Evolutionary conservation across 169 alveolate genomes (phyloP).

Genomic region (Plasmodium malariae): DNA sequence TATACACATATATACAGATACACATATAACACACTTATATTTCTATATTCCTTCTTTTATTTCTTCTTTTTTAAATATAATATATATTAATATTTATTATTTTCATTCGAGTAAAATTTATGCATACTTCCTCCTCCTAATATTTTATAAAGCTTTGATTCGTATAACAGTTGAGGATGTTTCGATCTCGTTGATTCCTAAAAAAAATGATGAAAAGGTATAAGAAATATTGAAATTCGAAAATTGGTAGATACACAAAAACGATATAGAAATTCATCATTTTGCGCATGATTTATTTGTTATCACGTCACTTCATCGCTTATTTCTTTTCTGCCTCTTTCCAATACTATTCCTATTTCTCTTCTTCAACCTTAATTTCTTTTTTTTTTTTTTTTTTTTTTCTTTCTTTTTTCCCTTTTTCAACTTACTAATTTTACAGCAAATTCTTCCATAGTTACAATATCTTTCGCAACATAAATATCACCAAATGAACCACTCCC

Average conservation of each 20-base stretch:
- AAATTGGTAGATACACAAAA: too few relatives aligned
- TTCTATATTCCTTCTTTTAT: constrained; percentile 4
- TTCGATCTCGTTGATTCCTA: constrained; percentile 95
- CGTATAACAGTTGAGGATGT: constrained; percentile 97
- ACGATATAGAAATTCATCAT: too few relatives aligned
- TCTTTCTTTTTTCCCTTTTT: constrained; percentile 8
- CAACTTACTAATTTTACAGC: constrained; percentile 94
- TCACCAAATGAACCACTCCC: constrained; percentile 99
- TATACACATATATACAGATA: not conserved
- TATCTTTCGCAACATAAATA: constrained; percentile 95
- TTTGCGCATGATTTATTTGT: too few relatives aligned
- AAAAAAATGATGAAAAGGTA: constrained; percentile 82
- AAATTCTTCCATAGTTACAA: constrained; percentile 96
- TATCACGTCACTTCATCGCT: not conserved
- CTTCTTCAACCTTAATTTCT: not conserved
- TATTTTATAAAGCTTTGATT: constrained; percentile 95
- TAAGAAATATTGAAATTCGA: not conserved
- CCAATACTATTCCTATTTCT: too few relatives aligned
- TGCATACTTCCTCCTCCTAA: constrained; percentile 94
- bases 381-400: not conserved
- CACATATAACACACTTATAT: not conserved
- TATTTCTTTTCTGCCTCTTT: not conserved
- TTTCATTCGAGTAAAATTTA: not conserved
- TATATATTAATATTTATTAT: constrained; percentile 8
- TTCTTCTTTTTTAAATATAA: not conserved